phyloP scores from a whole-genome alignment of 345 rosid species.

The Capsella bursapastoris region DNA sequence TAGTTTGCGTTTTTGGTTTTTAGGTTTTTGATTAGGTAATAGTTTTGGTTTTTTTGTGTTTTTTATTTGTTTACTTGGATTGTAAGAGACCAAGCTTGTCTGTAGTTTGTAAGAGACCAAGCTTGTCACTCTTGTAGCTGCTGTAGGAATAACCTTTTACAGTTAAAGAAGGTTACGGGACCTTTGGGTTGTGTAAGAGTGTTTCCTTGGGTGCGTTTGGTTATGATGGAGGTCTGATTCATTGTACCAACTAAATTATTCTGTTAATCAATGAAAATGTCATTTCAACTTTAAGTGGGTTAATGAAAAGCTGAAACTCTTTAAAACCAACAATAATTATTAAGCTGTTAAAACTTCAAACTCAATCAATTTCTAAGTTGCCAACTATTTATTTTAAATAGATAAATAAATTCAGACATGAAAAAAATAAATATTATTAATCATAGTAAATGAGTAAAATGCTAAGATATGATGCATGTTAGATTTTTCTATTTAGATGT shows the following conservation, averaged over 20 bases:
- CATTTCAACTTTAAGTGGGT: background rate
- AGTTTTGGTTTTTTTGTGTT: conserved; percentile 13
- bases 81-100: conserved; percentile 24
- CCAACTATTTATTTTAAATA: background rate
- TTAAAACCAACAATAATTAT: background rate
- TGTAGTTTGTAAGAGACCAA: conserved; percentile 25
- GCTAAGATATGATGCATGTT: background rate
- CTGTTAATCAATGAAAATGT: conserved; percentile 29
- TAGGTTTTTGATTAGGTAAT: conserved; percentile 33
- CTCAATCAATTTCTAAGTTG: background rate
- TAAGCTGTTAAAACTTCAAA: background rate
- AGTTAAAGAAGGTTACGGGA: conserved; percentile 1
- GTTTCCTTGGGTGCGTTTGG: conserved; percentile 4
- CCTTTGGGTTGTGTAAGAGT: conserved; percentile 28
- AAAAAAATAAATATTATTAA: background rate
- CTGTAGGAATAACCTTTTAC: conserved; percentile 6
- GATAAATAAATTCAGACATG: background rate
- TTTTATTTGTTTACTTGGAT: conserved; percentile 18
- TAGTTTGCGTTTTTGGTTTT: conserved; percentile 7
- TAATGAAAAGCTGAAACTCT: background rate
- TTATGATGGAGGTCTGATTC: conserved; percentile 26
- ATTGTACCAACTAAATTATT: conserved; percentile 24
- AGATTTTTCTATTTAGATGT: background rate
- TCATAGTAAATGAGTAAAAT: background rate
- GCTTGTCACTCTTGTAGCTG: background rate